Evolutionary conservation across 2,329 filamentous ascomycete species (phyloP).

Genomic region (Colletotrichum tamarilloi): DNA sequence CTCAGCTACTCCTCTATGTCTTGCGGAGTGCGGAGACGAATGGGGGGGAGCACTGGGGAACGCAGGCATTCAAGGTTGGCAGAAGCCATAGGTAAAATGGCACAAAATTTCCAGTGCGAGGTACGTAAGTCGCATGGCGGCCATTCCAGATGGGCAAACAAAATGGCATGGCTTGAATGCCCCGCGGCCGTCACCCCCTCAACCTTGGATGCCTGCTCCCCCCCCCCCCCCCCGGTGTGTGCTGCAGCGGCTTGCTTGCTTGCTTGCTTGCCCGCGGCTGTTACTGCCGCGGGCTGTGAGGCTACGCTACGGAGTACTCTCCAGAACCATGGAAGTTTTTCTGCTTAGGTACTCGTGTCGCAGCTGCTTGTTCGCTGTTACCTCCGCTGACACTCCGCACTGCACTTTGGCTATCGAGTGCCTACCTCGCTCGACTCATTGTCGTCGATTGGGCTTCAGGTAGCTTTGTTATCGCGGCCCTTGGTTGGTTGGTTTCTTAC

Average conservation of each 20-base stretch:
- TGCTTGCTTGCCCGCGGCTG: background rate
- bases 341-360: background rate
- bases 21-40: background rate
- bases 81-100: background rate
- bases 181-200: conserved; percentile 30
- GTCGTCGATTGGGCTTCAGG: background rate
- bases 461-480: conserved; percentile 4
- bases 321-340: background rate
- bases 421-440: background rate
- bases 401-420: background rate
- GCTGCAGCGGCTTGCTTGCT: background rate
- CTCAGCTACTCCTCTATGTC: background rate
- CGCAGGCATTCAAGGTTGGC: background rate
- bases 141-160: conserved; percentile 33
- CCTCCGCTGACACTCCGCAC: conserved; percentile 22
- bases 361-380: background rate
- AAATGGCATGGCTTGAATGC: conserved; percentile 31
- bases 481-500: background rate
- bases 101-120: background rate
- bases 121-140: background rate
- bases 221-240: background rate
- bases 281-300: background rate
- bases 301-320: background rate
- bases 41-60: background rate
- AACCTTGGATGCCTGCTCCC: conserved; percentile 15